Evolutionary conservation across 768 basidiomycete species (phyloP).

Genomic region (Leccinellum rugosiceps): DNA sequence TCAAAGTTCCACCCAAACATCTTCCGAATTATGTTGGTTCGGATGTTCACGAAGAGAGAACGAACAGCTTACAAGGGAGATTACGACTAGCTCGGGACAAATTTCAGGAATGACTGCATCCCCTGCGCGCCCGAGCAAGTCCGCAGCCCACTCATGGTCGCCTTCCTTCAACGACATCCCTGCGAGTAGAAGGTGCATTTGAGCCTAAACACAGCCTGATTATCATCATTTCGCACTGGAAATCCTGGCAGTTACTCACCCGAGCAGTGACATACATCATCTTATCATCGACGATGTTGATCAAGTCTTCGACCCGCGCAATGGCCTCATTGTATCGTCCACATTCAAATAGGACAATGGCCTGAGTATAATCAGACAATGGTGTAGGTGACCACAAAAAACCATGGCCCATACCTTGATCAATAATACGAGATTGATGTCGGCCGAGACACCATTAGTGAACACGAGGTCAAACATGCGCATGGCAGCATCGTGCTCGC

Average conservation of each 20-base stretch:
- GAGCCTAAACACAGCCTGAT: background rate
- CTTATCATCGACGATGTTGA: background rate
- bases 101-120: too few relatives aligned
- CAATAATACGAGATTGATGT: background rate
- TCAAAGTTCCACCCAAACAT: constrained; percentile 16
- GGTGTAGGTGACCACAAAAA: background rate
- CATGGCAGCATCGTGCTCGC: background rate
- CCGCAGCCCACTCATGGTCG: background rate
- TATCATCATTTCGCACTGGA: background rate
- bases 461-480: background rate
- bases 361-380: background rate
- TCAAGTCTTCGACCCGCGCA: background rate
- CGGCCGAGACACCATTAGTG: background rate
- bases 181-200: background rate
- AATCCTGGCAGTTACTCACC: background rate
- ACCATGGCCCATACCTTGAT: background rate
- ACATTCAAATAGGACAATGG: background rate
- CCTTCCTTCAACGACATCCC: background rate
- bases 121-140: background rate
- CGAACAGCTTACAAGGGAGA: too few relatives aligned
- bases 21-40: background rate
- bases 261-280: background rate
- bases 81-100: too few relatives aligned
- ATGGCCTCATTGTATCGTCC: background rate
- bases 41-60: too few relatives aligned